These are phyloP conservation scores for Xylariales sp. DNA, from an alignment of 2,329 filamentous ascomycete genomes.

Conservation along the genomic window DNA sequence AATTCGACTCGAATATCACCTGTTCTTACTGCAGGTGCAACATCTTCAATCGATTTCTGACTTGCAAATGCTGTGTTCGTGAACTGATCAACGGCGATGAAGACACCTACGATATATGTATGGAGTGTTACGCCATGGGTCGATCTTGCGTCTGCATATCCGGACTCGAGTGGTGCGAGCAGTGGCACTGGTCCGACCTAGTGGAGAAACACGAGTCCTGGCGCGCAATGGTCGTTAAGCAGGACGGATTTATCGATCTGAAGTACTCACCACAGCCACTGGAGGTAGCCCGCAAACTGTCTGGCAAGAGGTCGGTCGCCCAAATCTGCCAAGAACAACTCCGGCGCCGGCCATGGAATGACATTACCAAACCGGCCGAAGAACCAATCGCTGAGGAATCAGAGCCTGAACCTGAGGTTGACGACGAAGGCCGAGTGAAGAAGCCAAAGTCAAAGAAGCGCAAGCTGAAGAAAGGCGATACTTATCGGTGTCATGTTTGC, in stretches of 20 bases:
- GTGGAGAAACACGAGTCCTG: constrained; percentile 75
- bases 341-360: constrained; percentile 72
- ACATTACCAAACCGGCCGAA: constrained; percentile 61
- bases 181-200: constrained; percentile 82
- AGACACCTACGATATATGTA: constrained; percentile 92
- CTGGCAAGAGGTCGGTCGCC: constrained; percentile 75
- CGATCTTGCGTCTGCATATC: constrained; percentile 88
- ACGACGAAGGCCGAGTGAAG: constrained; percentile 60
- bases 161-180: constrained; percentile 83
- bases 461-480: constrained; percentile 50
- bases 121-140: constrained; percentile 99
- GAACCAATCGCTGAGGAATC: constrained; percentile 21
- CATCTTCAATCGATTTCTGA: constrained; percentile 95
- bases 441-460: constrained; percentile 59
- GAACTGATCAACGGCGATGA: constrained; percentile 62
- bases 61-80: constrained; percentile 79
- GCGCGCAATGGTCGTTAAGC: constrained; percentile 72
- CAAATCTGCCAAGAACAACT: constrained; percentile 94
- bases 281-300: constrained; percentile 60
- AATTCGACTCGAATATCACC: constrained; percentile 86
- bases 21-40: constrained; percentile 95
- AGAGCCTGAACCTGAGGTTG: constrained; percentile 47
- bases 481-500: constrained; percentile 75
- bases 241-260: constrained; percentile 63
- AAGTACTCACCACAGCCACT: constrained; percentile 66